Evolutionary conservation across 805 yeast species (phyloP).

Genomic region (Pichia pseudocactophila): DNA sequence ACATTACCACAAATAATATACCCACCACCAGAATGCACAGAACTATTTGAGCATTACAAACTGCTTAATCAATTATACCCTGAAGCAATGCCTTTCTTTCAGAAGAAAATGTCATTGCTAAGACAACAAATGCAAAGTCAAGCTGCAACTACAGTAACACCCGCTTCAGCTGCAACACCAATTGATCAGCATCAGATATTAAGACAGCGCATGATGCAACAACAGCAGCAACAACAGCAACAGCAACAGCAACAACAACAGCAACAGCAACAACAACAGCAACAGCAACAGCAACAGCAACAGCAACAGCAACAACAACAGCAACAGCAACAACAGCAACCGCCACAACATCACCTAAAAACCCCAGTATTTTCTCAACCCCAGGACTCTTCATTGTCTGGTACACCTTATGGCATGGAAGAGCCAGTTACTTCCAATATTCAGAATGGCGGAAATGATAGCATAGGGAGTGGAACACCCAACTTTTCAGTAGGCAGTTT

Average conservation of each 20-base stretch:
- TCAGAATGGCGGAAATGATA: too few species aligned
- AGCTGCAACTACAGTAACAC: slow-evolving; percentile 5
- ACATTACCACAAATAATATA: slow-evolving; percentile 39
- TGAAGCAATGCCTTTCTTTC: slow-evolving; percentile 33
- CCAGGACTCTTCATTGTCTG: too few species aligned
- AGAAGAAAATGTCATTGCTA: slow-evolving; percentile 20
- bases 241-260: slow-evolving; percentile 7
- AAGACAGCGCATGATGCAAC: slow-evolving; percentile 4
- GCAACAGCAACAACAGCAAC: background rate
- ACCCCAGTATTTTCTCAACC: background rate
- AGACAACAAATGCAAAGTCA: slow-evolving; percentile 18
- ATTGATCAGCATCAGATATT: background rate
- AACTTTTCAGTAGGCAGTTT: too few species aligned
- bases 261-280: slow-evolving; percentile 4
- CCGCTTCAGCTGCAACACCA: slow-evolving; percentile 6
- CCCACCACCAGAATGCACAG: slow-evolving; percentile 50
- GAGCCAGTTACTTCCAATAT: too few species aligned
- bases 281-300: slow-evolving; percentile 1
- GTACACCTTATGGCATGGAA: too few species aligned
- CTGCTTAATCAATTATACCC: slow-evolving; percentile 36
- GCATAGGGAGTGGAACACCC: too few species aligned
- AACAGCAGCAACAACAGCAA: slow-evolving; percentile 7
- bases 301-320: background rate
- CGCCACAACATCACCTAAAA: background rate
- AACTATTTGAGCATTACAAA: slow-evolving; percentile 38